phyloP scores from a whole-genome alignment of 169 alveolate genomes.

The Eimeria maxima region DNA sequence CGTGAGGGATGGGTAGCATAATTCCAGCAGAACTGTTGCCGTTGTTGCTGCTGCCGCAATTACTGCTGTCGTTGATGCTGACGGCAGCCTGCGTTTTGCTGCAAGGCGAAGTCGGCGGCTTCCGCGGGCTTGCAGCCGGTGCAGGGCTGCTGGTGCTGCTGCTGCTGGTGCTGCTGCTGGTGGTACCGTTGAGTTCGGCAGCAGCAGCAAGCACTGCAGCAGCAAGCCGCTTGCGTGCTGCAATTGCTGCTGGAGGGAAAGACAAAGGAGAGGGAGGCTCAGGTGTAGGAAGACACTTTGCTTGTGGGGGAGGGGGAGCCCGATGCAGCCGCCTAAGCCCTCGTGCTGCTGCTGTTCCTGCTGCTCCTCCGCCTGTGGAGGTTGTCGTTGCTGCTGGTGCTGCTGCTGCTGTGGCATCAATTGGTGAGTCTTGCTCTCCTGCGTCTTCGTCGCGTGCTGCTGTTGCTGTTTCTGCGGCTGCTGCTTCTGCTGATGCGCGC shows the following conservation, averaged over 20 bases:
- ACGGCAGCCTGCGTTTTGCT: neutral
- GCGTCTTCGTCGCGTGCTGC: constrained; percentile 3
- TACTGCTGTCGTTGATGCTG: neutral
- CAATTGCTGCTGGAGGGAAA: constrained; percentile 53
- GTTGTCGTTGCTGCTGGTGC: neutral
- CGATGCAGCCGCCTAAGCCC: neutral
- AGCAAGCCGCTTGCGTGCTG: constrained; percentile 54
- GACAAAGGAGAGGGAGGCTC: constrained; percentile 46
- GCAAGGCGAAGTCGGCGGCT: neutral
- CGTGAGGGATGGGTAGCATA: neutral
- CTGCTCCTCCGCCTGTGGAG: too few species aligned
- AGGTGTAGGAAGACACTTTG: constrained; percentile 30
- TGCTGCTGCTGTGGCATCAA: neutral
- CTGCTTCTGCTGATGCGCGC: neutral
- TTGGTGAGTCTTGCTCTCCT: neutral
- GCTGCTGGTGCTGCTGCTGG: neutral
- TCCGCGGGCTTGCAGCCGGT: neutral
- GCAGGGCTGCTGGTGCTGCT: neutral
- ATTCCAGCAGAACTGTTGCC: neutral
- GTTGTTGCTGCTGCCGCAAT: neutral
- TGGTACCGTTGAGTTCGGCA: constrained; percentile 24
- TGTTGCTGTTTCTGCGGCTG: neutral
- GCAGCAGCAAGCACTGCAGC: constrained; percentile 58
- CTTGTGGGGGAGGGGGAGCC: constrained; percentile 33
- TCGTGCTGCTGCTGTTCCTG: constrained; percentile 29